Conservation (phyloP, 257 asterid species). For the Solanum dulcamara region DNA sequence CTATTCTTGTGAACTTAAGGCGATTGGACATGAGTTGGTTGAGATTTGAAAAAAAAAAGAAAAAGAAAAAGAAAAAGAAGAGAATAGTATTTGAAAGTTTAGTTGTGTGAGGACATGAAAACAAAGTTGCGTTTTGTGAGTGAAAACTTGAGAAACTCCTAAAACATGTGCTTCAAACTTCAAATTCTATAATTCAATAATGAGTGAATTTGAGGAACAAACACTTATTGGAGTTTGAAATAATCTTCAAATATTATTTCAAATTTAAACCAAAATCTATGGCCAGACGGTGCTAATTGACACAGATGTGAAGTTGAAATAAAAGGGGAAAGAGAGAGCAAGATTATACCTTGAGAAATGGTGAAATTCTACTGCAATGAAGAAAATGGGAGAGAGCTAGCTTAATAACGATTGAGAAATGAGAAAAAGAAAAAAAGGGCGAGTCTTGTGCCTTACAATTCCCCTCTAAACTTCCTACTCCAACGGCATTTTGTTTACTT, state of each 20-base stretch:
- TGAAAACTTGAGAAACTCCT: neutral
- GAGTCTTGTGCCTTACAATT: conserved; percentile 1
- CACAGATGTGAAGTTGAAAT: too few species aligned
- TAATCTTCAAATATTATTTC: neutral
- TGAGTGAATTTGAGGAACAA: neutral
- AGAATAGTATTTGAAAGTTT: neutral
- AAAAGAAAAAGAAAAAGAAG: too few species aligned
- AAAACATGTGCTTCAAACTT: neutral
- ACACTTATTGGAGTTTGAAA: neutral
- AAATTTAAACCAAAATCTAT: neutral
- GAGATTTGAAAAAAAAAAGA: neutral
- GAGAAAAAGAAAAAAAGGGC: neutral
- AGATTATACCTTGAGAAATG: neutral
- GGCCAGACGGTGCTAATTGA: too few species aligned
- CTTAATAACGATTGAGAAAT: neutral
- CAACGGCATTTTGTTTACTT: conserved; percentile 2
- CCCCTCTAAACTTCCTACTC: conserved; percentile 5
- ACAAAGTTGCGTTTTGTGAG: neutral
- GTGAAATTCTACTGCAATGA: neutral
- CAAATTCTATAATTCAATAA: neutral
- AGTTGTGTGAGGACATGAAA: neutral
- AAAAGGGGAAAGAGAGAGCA: neutral
- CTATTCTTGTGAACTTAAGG: neutral
- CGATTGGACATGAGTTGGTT: neutral
- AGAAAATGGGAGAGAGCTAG: neutral